phyloP scores from a whole-genome alignment of 305 asterid genomes.

The Fraxinus xanthoxyloides region DNA sequence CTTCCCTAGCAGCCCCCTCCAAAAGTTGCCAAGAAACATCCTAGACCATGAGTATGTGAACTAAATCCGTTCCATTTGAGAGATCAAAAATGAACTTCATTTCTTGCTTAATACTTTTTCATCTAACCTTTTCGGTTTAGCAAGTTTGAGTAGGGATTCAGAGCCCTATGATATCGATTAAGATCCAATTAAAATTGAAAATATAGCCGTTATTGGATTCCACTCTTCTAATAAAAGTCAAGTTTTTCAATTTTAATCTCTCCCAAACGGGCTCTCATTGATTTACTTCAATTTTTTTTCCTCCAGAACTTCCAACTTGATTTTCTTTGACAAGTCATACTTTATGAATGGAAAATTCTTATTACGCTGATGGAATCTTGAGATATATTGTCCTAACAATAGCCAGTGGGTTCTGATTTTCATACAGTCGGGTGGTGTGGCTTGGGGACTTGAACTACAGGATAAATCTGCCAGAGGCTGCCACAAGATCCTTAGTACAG shows the following conservation, averaged over 20 bases:
- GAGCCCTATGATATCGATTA: too few species aligned
- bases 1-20: slow-evolving; percentile 41
- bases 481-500: slow-evolving; percentile 53
- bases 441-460: slow-evolving; percentile 72
- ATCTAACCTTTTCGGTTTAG: neutral
- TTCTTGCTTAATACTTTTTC: neutral
- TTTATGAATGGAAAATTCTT: neutral
- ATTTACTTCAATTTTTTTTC: neutral
- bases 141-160: neutral
- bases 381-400: slow-evolving; percentile 25
- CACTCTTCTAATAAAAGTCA: too few species aligned
- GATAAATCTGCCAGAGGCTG: slow-evolving; percentile 53
- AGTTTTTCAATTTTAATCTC: too few species aligned
- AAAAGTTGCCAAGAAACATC: slow-evolving; percentile 54
- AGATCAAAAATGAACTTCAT: neutral
- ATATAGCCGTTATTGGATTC: too few species aligned
- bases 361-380: neutral
- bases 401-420: slow-evolving; percentile 15
- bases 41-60: slow-evolving; percentile 62
- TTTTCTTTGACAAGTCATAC: slow-evolving; percentile 5
- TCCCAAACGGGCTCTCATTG: too few species aligned
- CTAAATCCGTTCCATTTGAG: neutral
- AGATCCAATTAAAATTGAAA: too few species aligned
- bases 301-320: slow-evolving; percentile 9
- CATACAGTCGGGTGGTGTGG: slow-evolving; percentile 60